Percentiles rank a stretch among this genome's conserved stretches.
phyloP scores from a whole-genome alignment of 495 filamentous ascomycete genomes.

The Penicillium lividum region DNA sequence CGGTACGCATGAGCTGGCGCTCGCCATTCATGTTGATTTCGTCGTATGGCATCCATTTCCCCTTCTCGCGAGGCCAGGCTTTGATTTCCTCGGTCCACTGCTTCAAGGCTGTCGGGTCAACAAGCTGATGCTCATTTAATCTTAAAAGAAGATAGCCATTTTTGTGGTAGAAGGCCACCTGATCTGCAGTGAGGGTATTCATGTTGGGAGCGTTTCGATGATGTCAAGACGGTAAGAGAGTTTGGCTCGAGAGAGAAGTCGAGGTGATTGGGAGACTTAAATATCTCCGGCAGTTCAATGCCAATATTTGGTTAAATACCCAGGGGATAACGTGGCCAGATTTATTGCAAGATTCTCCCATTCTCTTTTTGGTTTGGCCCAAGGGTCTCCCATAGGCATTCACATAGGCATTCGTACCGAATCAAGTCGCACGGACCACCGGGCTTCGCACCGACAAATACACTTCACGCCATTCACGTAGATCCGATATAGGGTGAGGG shows the following conservation, averaged over 20 bases:
- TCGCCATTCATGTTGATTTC: slow-evolving; percentile 43
- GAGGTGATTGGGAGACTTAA: background rate
- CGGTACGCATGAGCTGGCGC: slow-evolving; percentile 45
- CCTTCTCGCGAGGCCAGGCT: slow-evolving; percentile 37
- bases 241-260: background rate
- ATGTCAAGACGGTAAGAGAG: background rate
- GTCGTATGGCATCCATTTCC: slow-evolving; percentile 49
- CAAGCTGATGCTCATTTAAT: slow-evolving; percentile 28
- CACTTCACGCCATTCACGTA: background rate
- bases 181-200: slow-evolving; percentile 25
- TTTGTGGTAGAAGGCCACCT: slow-evolving; percentile 35
- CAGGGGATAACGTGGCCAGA: too few relatives aligned
- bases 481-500: background rate
- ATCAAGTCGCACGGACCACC: slow-evolving; percentile 12
- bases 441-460: slow-evolving; percentile 22
- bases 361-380: background rate
- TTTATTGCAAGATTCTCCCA: too few relatives aligned
- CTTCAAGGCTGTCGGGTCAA: slow-evolving; percentile 31
- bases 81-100: slow-evolving; percentile 44
- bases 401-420: slow-evolving; percentile 20
- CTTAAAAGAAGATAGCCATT: slow-evolving; percentile 42
- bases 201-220: background rate
- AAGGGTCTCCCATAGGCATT: background rate
- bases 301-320: background rate
- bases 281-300: background rate